phyloP scores from a whole-genome alignment of 1,139 yeast genomes.

The Nakaseomyces uthaithaninus region DNA sequence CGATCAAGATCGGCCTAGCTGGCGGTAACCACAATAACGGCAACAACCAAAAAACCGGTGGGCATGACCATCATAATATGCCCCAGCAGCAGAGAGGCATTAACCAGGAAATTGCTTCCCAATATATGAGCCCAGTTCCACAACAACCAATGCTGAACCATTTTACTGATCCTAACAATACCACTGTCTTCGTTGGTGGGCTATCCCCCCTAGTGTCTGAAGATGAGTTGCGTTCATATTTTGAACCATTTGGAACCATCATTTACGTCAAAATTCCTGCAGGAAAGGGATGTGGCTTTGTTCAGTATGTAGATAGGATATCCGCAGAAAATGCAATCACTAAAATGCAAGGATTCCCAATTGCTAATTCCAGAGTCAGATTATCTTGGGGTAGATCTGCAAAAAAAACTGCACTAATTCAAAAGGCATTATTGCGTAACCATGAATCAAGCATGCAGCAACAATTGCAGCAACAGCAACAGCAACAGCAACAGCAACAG shows the following conservation, averaged over 20 bases:
- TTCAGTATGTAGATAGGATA: conserved; percentile 52
- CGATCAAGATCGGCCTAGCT: conserved; percentile 64
- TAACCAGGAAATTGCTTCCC: conserved; percentile 11
- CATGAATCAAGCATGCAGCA: conserved; percentile 5
- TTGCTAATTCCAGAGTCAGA: conserved; percentile 59
- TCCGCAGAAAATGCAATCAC: conserved; percentile 68
- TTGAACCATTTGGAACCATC: conserved; percentile 59
- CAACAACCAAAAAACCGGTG: conserved; percentile 1
- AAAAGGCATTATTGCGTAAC: conserved; percentile 15
- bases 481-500: conserved; percentile 9
- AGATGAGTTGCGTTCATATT: conserved; percentile 49
- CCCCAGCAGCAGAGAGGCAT: neutral
- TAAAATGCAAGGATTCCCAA: conserved; percentile 66
- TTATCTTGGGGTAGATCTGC: conserved; percentile 61
- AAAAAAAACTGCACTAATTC: conserved; percentile 13
- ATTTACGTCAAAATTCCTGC: conserved; percentile 61
- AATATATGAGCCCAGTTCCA: conserved; percentile 24
- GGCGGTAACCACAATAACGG: conserved; percentile 27
- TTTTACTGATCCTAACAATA: conserved; percentile 56
- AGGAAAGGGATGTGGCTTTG: conserved; percentile 66
- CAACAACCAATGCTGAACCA: conserved; percentile 39
- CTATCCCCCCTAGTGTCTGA: conserved; percentile 52
- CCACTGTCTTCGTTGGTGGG: conserved; percentile 71
- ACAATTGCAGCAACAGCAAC: conserved; percentile 8
- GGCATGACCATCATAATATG: neutral